Conservation (phyloP, 768 basidiomycete species). For the Scleroderma bovista region DNA sequence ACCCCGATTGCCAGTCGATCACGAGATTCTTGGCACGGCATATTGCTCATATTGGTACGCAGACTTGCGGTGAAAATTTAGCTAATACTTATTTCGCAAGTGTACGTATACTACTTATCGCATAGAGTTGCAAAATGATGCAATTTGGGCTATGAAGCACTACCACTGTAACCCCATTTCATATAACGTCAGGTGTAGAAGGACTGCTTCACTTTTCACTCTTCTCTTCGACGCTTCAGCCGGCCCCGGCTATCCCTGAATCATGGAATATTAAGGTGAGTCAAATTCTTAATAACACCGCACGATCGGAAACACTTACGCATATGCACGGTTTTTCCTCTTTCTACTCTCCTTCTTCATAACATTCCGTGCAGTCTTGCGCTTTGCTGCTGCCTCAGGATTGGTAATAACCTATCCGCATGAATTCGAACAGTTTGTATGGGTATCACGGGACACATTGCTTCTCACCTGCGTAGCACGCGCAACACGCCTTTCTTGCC, state of each 20-base stretch:
- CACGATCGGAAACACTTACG: slow-evolving; percentile 39
- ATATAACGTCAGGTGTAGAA: too few species aligned
- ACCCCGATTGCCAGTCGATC: not conserved
- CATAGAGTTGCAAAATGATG: too few species aligned
- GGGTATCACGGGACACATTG: not conserved
- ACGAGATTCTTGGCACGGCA: not conserved
- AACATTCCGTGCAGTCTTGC: slow-evolving; percentile 64
- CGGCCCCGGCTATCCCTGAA: slow-evolving; percentile 44
- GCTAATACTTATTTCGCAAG: not conserved
- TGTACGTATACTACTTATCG: too few species aligned
- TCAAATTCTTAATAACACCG: not conserved
- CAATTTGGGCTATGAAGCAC: too few species aligned
- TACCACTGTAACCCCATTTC: too few species aligned
- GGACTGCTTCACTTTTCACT: not conserved
- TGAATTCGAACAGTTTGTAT: not conserved
- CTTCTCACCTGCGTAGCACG: slow-evolving; percentile 42
- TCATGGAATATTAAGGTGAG: not conserved
- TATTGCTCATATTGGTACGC: too few species aligned
- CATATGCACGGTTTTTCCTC: slow-evolving; percentile 57
- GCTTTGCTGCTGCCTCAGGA: slow-evolving; percentile 70
- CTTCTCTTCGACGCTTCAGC: slow-evolving; percentile 41
- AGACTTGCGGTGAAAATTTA: too few species aligned
- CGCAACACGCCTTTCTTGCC: slow-evolving; percentile 66
- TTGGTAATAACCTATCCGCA: slow-evolving; percentile 50
- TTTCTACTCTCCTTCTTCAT: slow-evolving; percentile 86